Evolutionary conservation across 2,329 filamentous ascomycete genomes (phyloP).

Genomic region (Cladophialophora immunda): DNA sequence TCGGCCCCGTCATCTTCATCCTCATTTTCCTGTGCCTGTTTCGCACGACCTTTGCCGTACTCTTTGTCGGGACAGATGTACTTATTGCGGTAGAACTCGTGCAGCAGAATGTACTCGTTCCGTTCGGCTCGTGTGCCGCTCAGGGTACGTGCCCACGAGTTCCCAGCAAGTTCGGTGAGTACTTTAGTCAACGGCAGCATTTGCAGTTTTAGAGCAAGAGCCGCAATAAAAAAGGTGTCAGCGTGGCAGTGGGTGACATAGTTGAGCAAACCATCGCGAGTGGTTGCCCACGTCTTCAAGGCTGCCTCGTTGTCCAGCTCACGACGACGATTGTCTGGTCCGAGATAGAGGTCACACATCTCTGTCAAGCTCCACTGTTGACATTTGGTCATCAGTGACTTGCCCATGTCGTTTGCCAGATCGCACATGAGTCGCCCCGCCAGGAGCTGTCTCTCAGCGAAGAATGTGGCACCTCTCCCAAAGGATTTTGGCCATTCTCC

Average conservation of each 20-base stretch:
- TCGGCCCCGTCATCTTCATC: conserved; percentile 73
- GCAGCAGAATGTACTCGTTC: conserved; percentile 98
- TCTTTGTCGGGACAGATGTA: conserved; percentile 98
- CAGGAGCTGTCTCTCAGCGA: conserved; percentile 88
- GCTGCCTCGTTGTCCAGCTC: conserved; percentile 90
- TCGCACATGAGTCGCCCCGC: conserved; percentile 91
- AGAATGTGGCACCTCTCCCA: conserved; percentile 86
- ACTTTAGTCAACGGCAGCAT: conserved; percentile 94
- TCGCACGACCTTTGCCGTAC: conserved; percentile 77
- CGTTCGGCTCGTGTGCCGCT: conserved; percentile 96
- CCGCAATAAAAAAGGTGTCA: conserved; percentile 95
- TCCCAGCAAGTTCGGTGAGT: conserved; percentile 93
- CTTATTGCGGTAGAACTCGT: conserved; percentile 95
- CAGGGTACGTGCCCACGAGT: conserved; percentile 96
- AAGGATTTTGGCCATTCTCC: conserved; percentile 87
- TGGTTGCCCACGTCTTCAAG: conserved; percentile 84
- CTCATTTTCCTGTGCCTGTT: conserved; percentile 73
- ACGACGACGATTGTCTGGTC: conserved; percentile 73
- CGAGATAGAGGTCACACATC: conserved; percentile 92
- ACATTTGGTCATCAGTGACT: conserved; percentile 95
- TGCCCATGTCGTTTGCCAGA: conserved; percentile 93
- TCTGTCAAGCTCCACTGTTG: conserved; percentile 98
- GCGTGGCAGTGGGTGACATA: conserved; percentile 93
- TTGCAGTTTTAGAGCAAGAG: conserved; percentile 86
- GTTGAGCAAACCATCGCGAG: conserved; percentile 86